A percentile compares a stretch with the other conserved stretches of the same genome.
phyloP scores from a whole-genome alignment of 23 red algal genomes.

The Pyropia haitanensis region DNA sequence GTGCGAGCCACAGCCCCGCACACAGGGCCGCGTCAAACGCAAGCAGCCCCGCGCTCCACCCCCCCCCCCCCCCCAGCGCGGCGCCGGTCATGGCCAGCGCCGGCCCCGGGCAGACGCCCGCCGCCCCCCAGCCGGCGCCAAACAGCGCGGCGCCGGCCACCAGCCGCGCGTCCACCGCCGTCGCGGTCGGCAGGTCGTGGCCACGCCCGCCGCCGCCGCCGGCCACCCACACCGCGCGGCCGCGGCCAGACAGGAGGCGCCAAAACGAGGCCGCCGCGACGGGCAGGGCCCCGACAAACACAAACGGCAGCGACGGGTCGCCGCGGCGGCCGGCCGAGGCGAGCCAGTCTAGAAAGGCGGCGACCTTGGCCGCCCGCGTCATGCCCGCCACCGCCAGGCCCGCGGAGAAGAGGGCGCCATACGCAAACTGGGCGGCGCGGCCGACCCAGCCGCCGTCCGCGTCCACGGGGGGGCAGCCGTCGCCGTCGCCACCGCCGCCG shows the following conservation, averaged over 20 bases:
- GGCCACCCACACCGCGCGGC: background rate
- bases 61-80: slow-evolving; percentile 3
- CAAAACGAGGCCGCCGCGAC: slow-evolving; percentile 33
- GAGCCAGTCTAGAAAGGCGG: slow-evolving; percentile 21
- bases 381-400: slow-evolving; percentile 48
- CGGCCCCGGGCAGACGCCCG: slow-evolving; percentile 59
- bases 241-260: slow-evolving; percentile 6
- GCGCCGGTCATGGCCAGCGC: slow-evolving; percentile 21
- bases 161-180: slow-evolving; percentile 24
- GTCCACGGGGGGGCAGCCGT: background rate
- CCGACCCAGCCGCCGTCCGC: too few relatives aligned
- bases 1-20: slow-evolving; percentile 17
- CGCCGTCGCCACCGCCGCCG: background rate
- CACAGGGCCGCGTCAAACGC: slow-evolving; percentile 4
- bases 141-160: slow-evolving; percentile 42
- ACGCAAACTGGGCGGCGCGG: slow-evolving; percentile 10
- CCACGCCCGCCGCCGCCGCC: background rate
- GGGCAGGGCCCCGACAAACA: slow-evolving; percentile 47
- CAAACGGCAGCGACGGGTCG: slow-evolving; percentile 49
- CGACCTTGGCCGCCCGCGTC: slow-evolving; percentile 27
- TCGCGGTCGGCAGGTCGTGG: slow-evolving; percentile 26
- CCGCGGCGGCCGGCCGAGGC: slow-evolving; percentile 1
- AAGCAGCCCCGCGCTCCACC: slow-evolving; percentile 5
- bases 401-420: slow-evolving; percentile 29
- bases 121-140: slow-evolving; percentile 41